Conservation (phyloP, 352 stramenopile species). For the Globisporangium emineosum region DNA sequence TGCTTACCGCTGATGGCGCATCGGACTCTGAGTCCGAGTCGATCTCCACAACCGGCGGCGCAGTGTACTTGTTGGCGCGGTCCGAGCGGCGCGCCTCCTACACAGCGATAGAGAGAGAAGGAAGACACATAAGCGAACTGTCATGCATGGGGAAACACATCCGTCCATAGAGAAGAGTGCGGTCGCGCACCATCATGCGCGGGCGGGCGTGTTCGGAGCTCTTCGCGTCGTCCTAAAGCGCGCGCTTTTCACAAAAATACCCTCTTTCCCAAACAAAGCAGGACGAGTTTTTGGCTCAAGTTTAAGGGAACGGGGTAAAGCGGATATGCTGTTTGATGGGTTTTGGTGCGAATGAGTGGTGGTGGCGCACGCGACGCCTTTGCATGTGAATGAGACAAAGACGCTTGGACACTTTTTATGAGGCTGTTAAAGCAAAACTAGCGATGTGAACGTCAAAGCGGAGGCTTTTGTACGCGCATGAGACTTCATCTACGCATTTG, state of each 20-base stretch:
- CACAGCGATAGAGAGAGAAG: neutral
- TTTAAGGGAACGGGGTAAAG: neutral
- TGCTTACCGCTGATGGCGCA: neutral
- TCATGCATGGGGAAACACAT: neutral
- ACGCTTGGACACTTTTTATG: neutral
- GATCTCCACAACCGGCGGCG: constrained; percentile 17
- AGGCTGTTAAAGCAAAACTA: neutral
- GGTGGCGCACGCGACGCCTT: neutral
- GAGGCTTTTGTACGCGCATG: neutral
- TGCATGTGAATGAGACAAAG: neutral
- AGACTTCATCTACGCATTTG: neutral
- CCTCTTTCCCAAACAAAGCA: neutral
- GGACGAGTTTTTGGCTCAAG: neutral
- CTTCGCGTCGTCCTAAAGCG: constrained; percentile 4
- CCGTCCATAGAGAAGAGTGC: neutral
- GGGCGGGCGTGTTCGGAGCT: neutral
- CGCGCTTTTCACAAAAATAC: constrained; percentile 12
- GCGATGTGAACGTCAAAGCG: neutral
- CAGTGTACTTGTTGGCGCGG: constrained; percentile 3
- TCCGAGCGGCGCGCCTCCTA: constrained; percentile 11
- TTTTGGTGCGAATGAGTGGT: neutral
- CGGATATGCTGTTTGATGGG: neutral
- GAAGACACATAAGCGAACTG: neutral
- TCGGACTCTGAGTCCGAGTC: constrained; percentile 21
- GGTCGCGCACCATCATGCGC: constrained; percentile 5